These are phyloP conservation scores for Coemansia sp. DNA, from an alignment of 192 early-diverging fungal genomes.

Conservation along the genomic window DNA sequence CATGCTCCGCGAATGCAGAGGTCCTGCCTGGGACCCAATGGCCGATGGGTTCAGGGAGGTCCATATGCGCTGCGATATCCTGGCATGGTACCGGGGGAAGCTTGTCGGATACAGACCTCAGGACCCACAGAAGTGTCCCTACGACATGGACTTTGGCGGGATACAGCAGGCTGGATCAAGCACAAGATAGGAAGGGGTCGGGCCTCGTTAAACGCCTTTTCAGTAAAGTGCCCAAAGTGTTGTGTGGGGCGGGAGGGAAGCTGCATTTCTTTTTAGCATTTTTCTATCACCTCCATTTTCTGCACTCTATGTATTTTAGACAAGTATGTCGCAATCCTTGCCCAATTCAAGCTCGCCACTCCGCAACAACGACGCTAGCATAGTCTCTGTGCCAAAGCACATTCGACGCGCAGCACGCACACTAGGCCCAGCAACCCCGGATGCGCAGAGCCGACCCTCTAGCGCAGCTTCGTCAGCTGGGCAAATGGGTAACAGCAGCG, in stretches of 20 bases:
- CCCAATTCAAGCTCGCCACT: not conserved
- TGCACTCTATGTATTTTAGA: not conserved
- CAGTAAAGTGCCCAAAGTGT: no score
- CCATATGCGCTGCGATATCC: constrained; percentile 44
- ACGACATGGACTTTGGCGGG: constrained; percentile 35
- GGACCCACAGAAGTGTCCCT: constrained; percentile 27
- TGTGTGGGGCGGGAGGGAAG: no score
- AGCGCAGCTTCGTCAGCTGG: constrained; percentile 1
- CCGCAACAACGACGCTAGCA: constrained; percentile 16
- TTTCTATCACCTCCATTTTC: not conserved
- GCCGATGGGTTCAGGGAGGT: constrained; percentile 38
- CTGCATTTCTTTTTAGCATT: no score
- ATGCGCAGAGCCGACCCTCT: not conserved
- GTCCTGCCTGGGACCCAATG: constrained; percentile 36
- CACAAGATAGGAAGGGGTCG: no score
- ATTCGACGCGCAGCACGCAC: constrained; percentile 40
- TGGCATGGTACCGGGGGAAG: constrained; percentile 19
- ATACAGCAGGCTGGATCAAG: no score
- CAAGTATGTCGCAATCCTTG: not conserved
- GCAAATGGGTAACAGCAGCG: not conserved
- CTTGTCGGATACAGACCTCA: constrained; percentile 29
- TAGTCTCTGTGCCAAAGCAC: constrained; percentile 21
- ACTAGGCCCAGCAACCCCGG: constrained; percentile 9
- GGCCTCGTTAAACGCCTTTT: no score
- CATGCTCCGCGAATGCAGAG: constrained; percentile 28